Base-by-base conservation (phyloP, 805 yeast species). In the Isabelozyma pseudorhagii region DNA sequence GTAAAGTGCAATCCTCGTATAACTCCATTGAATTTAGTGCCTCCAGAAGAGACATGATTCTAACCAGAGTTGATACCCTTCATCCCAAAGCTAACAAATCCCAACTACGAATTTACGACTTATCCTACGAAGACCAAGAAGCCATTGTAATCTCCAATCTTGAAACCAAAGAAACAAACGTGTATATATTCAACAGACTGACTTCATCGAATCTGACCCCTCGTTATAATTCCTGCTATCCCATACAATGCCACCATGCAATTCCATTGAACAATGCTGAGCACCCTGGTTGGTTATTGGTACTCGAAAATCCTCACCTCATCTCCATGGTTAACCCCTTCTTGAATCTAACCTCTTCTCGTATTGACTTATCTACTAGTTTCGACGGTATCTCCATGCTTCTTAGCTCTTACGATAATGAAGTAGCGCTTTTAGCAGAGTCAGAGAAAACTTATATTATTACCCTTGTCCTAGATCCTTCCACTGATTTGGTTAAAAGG, bases 41-140 rank as follows among this genome's bases (percentile, higher is more conserved):
- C 4, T 62, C 81, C 18, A 69, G 82, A 39, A 88, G 86, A 56
- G 96, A 89, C 62, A 77, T 85, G 58, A 83, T 85, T n/a, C 68
- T 89, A 51, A 82, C 91, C 0, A 80, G 78, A 58, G 64, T 87
- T 2, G 83, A 82, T 14, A 64, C 79, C 1, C 66, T 73, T 39
- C 69, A 61, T 46, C 39, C 66, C 10, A 61, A 63, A 15, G 67
- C 68, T 5, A 60, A 67, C n/a, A 52, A 62, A 9, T 50, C 57
- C 40, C 59, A 65, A 25, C 52, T 79, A 28, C 71, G 72, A 43
- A 61, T 75, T 1, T 62, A 66, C 45, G 72, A 72, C 8, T 50
- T 80, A n/a, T 56, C 60, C 4, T 80, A 70, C 53, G 77, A 75
- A 18, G 81, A 78, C 28, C 80, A 79, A 55, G 93, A 89, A 59